Evolutionary conservation across 805 yeast genomes (phyloP), one percentile per base, ranked within the genome.

Genomic region (Osmozyma mogii): DNA sequence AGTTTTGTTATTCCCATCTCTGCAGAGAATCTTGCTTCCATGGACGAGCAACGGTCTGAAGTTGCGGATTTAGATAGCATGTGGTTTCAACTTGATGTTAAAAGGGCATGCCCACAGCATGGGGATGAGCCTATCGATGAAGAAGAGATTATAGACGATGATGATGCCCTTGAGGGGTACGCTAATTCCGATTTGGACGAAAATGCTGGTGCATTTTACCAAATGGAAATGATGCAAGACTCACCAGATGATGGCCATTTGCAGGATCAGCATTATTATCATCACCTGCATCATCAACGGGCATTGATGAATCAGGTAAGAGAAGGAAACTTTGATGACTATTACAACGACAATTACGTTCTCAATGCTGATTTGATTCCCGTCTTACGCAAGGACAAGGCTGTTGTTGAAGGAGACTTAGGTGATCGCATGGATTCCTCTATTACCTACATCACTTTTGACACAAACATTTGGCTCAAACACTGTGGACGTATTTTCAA

Each of bases 391-490:
- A 35, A 30, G 29, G 24, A 29, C 4, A 40, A 30, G 5, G 23
- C 33, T 10, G 38, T 34, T 14, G 29, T 58, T 6, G 62, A 52
- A 26, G 81, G 81, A 6, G 64, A 74, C 45, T 51, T 75, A 21
- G 77, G 79, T 4, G 70, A 68, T 27, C 54, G 65, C 24, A 73
- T 76, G 66, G 82, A 76, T 48, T 66, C 72, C 9, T 49, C 66
- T 11, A 46, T 72, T 14, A 75, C 84, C 0, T 66, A 65, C 43
- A 65, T 80, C 31, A 71, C 84, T 1, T 58, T 82, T 33, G 94
- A 82, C 52, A 81, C 92, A 2, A 81, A 83, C 40, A 73, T 80
- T 34, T 82, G 89, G 88, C 57, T 82, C 39, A 78, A 81, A 44
- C 88, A 80, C 45, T 80, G 87, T 50, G 94, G 89, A 2, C 67